phyloP scores from a whole-genome alignment of 192 early-diverging fungal species.

The Linnemannia zychae region DNA sequence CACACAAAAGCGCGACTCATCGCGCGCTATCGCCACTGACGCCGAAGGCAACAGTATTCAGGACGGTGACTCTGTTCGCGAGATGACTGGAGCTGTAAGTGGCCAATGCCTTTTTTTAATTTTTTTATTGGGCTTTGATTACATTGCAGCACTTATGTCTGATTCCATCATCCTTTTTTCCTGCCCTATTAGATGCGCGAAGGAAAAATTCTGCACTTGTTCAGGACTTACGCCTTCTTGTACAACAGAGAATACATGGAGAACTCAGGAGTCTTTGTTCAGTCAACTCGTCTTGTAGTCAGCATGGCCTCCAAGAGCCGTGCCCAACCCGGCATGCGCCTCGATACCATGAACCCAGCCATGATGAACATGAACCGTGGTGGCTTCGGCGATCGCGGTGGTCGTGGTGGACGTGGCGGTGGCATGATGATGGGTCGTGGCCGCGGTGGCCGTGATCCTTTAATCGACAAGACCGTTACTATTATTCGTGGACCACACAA shows the following conservation, averaged over 20 bases:
- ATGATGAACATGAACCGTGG: slow-evolving; percentile 55
- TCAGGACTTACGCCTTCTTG: slow-evolving; percentile 85
- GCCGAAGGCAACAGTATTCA: slow-evolving; percentile 67
- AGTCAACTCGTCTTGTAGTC: slow-evolving; percentile 73
- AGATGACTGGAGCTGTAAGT: slow-evolving; percentile 71
- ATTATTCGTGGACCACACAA: slow-evolving; percentile 93
- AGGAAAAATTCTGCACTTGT: slow-evolving; percentile 87
- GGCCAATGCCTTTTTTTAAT: not conserved
- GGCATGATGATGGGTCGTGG: slow-evolving; percentile 66
- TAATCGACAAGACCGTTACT: slow-evolving; percentile 85
- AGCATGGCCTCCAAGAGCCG: slow-evolving; percentile 64
- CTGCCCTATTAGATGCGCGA: slow-evolving; percentile 55
- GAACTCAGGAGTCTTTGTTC: slow-evolving; percentile 84
- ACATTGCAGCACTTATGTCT: not conserved
- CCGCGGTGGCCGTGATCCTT: slow-evolving; percentile 63
- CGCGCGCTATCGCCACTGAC: slow-evolving; percentile 63
- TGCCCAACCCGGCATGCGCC: slow-evolving; percentile 52
- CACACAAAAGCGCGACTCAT: slow-evolving; percentile 75
- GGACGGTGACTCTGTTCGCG: slow-evolving; percentile 81
- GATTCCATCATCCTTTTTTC: not conserved
- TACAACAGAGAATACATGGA: slow-evolving; percentile 80
- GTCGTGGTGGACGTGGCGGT: slow-evolving; percentile 56
- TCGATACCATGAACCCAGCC: slow-evolving; percentile 59
- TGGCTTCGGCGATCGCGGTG: slow-evolving; percentile 58
- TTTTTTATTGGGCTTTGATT: not conserved